phyloP scores from a whole-genome alignment of 176 grass and related monocot species.

The Thalia dealbata region DNA sequence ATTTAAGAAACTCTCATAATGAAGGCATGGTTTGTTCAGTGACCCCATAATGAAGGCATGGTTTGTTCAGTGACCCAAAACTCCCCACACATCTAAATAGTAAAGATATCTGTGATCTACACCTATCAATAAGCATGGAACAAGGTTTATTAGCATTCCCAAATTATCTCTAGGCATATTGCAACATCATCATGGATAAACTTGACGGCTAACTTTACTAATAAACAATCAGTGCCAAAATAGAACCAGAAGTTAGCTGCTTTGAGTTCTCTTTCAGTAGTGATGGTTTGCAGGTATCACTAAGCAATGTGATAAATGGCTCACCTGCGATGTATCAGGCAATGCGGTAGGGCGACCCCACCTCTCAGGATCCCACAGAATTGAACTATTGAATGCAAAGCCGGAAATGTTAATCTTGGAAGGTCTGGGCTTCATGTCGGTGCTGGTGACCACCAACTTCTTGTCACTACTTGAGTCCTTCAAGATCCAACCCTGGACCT shows the following conservation, averaged over 20 bases:
- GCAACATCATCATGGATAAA: no score
- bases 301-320: not conserved
- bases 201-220: no score
- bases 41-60: no score
- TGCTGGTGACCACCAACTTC: not conserved
- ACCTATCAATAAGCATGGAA: not conserved
- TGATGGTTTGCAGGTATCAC: not conserved
- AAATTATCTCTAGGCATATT: no score
- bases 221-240: no score
- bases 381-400: conserved; percentile 54
- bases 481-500: conserved; percentile 74
- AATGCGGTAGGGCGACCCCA: conserved; percentile 29
- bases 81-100: no score
- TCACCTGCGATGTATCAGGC: conserved; percentile 34
- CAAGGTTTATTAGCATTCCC: not conserved
- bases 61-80: no score
- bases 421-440: not conserved
- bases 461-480: conserved; percentile 38
- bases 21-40: not conserved
- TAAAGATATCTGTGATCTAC: no score
- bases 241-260: not conserved
- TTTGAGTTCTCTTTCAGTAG: not conserved
- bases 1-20: no score
- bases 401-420: conserved; percentile 32
- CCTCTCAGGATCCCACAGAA: conserved; percentile 54